phyloP scores from a whole-genome alignment of 257 asterid species.

The Solanum medicagineum region DNA sequence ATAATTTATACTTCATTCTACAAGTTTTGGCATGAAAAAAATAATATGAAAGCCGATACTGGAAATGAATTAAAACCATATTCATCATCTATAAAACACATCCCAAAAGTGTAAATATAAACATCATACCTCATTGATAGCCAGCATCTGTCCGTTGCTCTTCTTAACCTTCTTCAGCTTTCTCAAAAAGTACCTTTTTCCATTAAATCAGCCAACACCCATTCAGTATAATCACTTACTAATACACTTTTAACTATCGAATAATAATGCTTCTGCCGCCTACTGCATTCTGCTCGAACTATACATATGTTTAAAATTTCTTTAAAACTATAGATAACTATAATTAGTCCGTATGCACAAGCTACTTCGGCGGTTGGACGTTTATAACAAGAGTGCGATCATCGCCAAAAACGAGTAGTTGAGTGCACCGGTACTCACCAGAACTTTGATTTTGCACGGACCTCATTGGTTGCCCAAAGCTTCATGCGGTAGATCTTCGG shows the following conservation, averaged over 20 bases:
- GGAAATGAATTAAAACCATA: not conserved
- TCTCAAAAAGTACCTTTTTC: not conserved
- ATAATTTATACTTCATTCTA: not conserved
- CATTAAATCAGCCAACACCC: not conserved
- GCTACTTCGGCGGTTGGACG: not conserved
- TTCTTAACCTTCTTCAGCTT: not conserved
- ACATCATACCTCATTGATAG: not conserved
- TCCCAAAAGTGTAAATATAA: not conserved
- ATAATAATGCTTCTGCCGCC: not conserved
- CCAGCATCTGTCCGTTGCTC: not conserved
- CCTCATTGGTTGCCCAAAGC: not conserved
- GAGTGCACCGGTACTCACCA: not conserved
- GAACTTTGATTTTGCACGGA: not conserved
- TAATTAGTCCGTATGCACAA: not conserved
- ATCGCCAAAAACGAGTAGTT: not conserved
- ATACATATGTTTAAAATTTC: not conserved
- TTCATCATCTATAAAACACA: not conserved
- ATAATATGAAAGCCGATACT: not conserved
- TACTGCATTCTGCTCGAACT: not conserved
- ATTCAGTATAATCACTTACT: not conserved
- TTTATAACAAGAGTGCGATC: not conserved
- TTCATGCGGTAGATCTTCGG: conserved; percentile 1
- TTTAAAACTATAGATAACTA: not conserved
- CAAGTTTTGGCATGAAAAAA: not conserved
- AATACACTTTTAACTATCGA: not conserved